Conservation (phyloP, 257 asterid genomes). For the Lycium ferocissimum region DNA sequence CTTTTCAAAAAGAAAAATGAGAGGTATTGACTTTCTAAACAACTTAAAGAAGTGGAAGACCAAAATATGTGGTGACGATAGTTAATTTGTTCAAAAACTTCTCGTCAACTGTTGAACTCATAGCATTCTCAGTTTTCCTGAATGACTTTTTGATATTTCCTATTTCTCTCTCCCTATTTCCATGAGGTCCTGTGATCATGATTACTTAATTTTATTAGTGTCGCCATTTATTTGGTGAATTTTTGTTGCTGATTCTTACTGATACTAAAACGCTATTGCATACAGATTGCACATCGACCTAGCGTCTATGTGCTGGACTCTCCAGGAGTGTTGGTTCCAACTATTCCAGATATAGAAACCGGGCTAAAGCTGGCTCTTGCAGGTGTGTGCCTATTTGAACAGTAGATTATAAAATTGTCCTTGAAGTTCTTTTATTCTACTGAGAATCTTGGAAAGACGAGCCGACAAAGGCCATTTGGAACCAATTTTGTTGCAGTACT, state of each 20-base stretch:
- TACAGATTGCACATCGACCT: conserved; percentile 89
- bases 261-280: conserved; percentile 10
- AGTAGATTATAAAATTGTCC: background rate
- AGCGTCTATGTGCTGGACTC: conserved; percentile 93
- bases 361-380: conserved; percentile 93
- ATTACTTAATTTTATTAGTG: background rate
- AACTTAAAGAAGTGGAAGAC: background rate
- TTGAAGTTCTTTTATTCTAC: background rate
- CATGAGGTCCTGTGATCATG: background rate
- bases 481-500: background rate
- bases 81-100: background rate
- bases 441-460: background rate
- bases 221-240: background rate
- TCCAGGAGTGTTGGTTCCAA: conserved; percentile 96
- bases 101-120: background rate
- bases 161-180: background rate
- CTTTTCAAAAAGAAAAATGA: background rate
- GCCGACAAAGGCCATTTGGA: no score
- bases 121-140: background rate
- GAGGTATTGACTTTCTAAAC: background rate
- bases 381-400: conserved; percentile 50
- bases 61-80: background rate
- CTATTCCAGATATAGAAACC: conserved; percentile 82
- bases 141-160: background rate
- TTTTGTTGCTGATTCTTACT: conserved; percentile 6